A percentile compares a stretch with the other conserved stretches of the same genome.
phyloP scores from a whole-genome alignment of 2,329 filamentous ascomycete genomes.

The Aspergillus carbonarius region DNA sequence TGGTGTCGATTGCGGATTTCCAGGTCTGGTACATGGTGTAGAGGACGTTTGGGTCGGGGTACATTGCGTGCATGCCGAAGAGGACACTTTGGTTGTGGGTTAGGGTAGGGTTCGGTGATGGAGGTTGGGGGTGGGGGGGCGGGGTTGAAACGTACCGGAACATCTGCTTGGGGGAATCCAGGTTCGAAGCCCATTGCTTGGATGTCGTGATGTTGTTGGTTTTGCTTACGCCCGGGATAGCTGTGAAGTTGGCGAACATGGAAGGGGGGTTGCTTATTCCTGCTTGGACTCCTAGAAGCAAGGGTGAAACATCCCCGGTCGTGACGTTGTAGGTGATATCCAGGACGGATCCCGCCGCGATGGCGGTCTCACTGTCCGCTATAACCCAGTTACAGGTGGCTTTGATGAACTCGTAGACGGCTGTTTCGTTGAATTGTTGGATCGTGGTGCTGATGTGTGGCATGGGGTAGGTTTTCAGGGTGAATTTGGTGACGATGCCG shows the following conservation, averaged over 20 bases:
- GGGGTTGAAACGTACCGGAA: conserved; percentile 29
- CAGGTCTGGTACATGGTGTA: conserved; percentile 36
- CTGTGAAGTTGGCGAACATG: conserved; percentile 34
- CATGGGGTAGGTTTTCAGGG: conserved; percentile 22
- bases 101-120: background rate
- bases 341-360: conserved; percentile 35
- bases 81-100: conserved; percentile 24
- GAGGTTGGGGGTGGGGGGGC: background rate
- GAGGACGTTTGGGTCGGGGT: conserved; percentile 35
- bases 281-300: conserved; percentile 38
- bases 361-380: conserved; percentile 20
- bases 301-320: conserved; percentile 23
- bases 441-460: conserved; percentile 34
- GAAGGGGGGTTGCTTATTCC: conserved; percentile 33
- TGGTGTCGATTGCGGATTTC: conserved; percentile 33
- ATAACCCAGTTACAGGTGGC: conserved; percentile 28
- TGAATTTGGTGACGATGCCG: background rate
- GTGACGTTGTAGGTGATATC: conserved; percentile 29
- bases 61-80: conserved; percentile 40
- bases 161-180: conserved; percentile 37
- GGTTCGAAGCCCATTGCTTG: conserved; percentile 25
- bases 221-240: conserved; percentile 22
- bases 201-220: conserved; percentile 32
- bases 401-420: conserved; percentile 25
- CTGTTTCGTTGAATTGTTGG: conserved; percentile 31